Evolutionary conservation across 2,329 filamentous ascomycete genomes (phyloP).

Genomic region (Aaosphaeria pasadenensis): DNA sequence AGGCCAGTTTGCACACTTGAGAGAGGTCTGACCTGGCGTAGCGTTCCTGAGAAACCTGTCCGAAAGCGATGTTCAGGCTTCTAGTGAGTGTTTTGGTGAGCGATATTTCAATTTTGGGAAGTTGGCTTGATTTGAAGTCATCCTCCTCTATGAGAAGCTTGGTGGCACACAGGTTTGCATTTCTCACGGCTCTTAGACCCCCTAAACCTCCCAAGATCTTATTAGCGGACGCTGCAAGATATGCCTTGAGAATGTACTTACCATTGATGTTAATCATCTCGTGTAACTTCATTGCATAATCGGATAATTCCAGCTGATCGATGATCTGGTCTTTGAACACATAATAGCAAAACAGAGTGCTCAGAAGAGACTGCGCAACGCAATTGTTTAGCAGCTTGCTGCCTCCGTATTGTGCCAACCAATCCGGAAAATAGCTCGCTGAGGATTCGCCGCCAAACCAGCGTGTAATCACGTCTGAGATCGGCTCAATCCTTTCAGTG

Average conservation of each 20-base stretch:
- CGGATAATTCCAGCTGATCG: constrained; percentile 4
- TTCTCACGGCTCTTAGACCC: constrained; percentile 3
- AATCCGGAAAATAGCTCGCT: background rate
- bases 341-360: constrained; percentile 9
- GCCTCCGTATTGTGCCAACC: background rate
- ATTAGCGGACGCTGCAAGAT: background rate
- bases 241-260: background rate
- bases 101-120: background rate
- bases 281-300: constrained; percentile 2
- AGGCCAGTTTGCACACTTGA: background rate
- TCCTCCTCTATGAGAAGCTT: constrained; percentile 6
- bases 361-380: constrained; percentile 5
- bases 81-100: background rate
- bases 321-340: constrained; percentile 5
- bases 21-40: background rate
- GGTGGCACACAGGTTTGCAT: constrained; percentile 4
- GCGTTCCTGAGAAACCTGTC: no score
- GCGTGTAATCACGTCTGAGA: background rate
- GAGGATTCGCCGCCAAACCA: background rate
- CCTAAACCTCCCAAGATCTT: background rate
- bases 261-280: background rate
- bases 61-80: background rate
- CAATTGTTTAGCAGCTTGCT: background rate
- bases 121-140: background rate
- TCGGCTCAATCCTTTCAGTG: background rate